Evolutionary conservation across 108 stramenopile genomes (phyloP).

Genomic region (Skeletonema grethae): DNA sequence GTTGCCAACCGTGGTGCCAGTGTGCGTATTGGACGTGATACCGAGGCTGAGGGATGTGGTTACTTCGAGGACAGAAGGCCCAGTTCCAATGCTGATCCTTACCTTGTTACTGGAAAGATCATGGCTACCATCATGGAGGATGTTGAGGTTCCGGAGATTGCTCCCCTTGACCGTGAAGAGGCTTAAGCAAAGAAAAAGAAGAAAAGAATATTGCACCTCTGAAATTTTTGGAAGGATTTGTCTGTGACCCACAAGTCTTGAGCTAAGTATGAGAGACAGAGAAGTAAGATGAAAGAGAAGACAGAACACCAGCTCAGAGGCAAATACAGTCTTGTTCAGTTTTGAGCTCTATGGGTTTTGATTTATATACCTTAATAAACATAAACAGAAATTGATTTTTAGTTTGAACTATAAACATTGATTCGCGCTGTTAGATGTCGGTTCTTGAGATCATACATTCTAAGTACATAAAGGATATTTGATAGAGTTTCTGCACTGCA

Average conservation of each 20-base stretch:
- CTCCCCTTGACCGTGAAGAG: constrained; percentile 59
- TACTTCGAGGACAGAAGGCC: constrained; percentile 99
- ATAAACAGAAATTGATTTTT: too few species aligned
- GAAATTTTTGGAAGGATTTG: neutral
- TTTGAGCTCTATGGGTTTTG: neutral
- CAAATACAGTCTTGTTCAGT: neutral
- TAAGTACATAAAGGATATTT: too few species aligned
- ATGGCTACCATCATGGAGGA: constrained; percentile 92
- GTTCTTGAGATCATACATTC: too few species aligned
- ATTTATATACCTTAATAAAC: neutral
- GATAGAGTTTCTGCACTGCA: too few species aligned
- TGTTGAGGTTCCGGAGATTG: constrained; percentile 70
- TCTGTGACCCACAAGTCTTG: neutral
- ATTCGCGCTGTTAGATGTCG: too few species aligned
- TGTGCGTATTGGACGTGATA: constrained; percentile 94
- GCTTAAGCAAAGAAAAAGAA: constrained; percentile 46
- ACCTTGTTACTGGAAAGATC: constrained; percentile 96
- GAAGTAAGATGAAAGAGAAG: constrained; percentile 1
- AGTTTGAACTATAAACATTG: too few species aligned
- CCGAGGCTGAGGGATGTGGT: constrained; percentile 88
- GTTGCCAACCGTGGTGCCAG: constrained; percentile 98
- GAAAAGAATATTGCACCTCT: neutral
- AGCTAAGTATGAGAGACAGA: neutral
- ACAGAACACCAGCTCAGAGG: neutral
- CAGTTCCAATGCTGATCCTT: constrained; percentile 97